Base-by-base conservation (phyloP, 2,329 filamentous ascomycete species). In the Thielaviopsis euricoi region DNA sequence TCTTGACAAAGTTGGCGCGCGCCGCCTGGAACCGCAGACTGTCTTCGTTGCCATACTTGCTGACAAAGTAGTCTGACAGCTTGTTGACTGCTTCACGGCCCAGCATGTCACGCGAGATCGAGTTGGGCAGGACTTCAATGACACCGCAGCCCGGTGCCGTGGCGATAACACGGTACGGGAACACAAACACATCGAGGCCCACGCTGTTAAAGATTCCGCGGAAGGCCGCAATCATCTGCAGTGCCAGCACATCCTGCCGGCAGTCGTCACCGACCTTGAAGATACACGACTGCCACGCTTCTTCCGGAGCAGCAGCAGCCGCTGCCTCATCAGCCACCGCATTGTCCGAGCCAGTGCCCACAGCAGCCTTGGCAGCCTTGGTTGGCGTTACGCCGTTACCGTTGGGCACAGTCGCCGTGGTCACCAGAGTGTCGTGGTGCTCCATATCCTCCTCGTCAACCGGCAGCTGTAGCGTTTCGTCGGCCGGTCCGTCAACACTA, bases 231-330 rank as follows among this genome's bases (percentile, higher is more conserved):
- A 99, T 96, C 86, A 99, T 94, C 71, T 98, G 93, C 61, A 99
- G 75, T 1, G 93, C 93, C 61, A 99, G 77, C 56, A 99, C 87
- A 66, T 99, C 94, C 71, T 99, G 93, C 55, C 93, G 86, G 68
- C 93, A 97, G 70, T 99, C 93, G 68, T 99, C 93, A 62, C 93
- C 93, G 53, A 99, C 94, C 70, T 99, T 99, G 82, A 99, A 99
- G 67, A 99, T 99, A 58, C 91, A 93, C 1, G 89, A 95, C 70
- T 98, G 93, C 94, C 93, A 97, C n/a, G 91, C 86, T 69, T 98
- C 94, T 64, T 95, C 82, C 0, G 82, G 56, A 4, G 49, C 56
- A 7, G 52, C 29, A 4, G 15, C 22, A 7, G 33, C 56, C 10
- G 22, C 21, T 1, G 29, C 33, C 12, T n/a, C 52, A 43, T 46